These are phyloP conservation scores for Pholiota microspora DNA, from an alignment of 768 basidiomycete species.

Conservation along the genomic window DNA sequence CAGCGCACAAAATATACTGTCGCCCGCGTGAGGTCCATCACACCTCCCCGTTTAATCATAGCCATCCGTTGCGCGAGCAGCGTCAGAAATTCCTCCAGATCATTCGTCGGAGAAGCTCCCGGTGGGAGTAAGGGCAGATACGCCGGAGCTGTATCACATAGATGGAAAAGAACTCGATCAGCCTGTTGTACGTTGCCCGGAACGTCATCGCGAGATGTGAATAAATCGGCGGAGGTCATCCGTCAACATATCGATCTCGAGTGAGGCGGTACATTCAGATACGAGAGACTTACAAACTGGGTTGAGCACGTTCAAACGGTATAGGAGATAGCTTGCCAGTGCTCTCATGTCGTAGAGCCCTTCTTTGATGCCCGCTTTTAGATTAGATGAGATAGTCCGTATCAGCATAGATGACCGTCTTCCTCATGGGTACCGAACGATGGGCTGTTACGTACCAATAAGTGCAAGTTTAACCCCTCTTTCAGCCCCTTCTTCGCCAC, in stretches of 20 bases:
- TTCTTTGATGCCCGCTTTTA: slow-evolving; percentile 89
- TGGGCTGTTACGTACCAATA: slow-evolving; percentile 65
- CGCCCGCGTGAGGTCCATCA: slow-evolving; percentile 67
- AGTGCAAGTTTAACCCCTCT: slow-evolving; percentile 90
- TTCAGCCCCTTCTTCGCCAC: slow-evolving; percentile 83
- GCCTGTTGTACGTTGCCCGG: not conserved
- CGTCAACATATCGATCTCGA: not conserved
- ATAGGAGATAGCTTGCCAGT: slow-evolving; percentile 83
- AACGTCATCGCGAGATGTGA: not conserved
- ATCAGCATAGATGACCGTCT: slow-evolving; percentile 9
- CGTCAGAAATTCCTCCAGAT: slow-evolving; percentile 65
- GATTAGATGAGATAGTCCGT: slow-evolving; percentile 14
- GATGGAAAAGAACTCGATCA: slow-evolving; percentile 8
- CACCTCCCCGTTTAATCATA: slow-evolving; percentile 79
- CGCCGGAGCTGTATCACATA: slow-evolving; percentile 52
- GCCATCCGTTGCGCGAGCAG: slow-evolving; percentile 72
- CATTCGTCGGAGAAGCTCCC: slow-evolving; percentile 52
- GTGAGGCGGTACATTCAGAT: slow-evolving; percentile 4
- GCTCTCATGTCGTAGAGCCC: slow-evolving; percentile 84
- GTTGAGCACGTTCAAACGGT: slow-evolving; percentile 77
- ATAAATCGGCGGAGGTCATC: not conserved
- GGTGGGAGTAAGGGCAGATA: slow-evolving; percentile 64
- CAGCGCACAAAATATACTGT: slow-evolving; percentile 81
- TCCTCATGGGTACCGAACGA: slow-evolving; percentile 1
- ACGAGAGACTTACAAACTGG: slow-evolving; percentile 54